A percentile compares a stretch with the other conserved stretches of the same genome.
Evolutionary conservation across 768 basidiomycete species (phyloP).

Genomic region (Tulasnella sp.): DNA sequence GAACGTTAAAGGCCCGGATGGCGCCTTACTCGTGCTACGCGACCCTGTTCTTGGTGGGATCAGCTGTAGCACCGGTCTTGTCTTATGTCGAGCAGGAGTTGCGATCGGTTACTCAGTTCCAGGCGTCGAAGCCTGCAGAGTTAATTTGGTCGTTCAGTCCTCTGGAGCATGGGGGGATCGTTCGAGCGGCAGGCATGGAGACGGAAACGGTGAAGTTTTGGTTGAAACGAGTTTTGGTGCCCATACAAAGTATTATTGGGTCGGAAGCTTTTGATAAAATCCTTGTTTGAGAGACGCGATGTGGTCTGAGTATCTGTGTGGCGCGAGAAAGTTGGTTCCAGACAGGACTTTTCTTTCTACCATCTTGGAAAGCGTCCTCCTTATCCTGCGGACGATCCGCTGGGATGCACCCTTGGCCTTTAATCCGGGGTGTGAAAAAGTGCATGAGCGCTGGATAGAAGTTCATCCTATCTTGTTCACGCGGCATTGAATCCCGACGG

Average conservation of each 20-base stretch:
- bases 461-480: not conserved
- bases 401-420: not conserved
- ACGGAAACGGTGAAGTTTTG: conserved; percentile 67
- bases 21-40: conserved; percentile 87
- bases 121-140: conserved; percentile 42
- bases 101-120: conserved; percentile 54
- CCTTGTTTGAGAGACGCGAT: not conserved
- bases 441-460: not conserved
- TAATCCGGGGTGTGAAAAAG: not conserved
- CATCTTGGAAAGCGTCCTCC: too few species aligned
- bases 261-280: conserved; percentile 4
- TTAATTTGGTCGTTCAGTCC: conserved; percentile 78
- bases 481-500: too few species aligned
- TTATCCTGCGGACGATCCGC: too few species aligned
- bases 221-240: conserved; percentile 38
- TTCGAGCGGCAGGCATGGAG: conserved; percentile 68
- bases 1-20: conserved; percentile 52
- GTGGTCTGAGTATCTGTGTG: not conserved
- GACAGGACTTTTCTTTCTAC: not conserved
- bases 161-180: conserved; percentile 45
- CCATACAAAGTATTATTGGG: not conserved
- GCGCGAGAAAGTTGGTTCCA: not conserved
- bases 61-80: conserved; percentile 44
- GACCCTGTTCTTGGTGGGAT: conserved; percentile 73
- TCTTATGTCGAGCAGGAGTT: conserved; percentile 44